Evolutionary conservation across 495 filamentous ascomycete genomes (phyloP), one percentile per base, ranked within the genome.

Genomic region (Talaromyces thailandensis): DNA sequence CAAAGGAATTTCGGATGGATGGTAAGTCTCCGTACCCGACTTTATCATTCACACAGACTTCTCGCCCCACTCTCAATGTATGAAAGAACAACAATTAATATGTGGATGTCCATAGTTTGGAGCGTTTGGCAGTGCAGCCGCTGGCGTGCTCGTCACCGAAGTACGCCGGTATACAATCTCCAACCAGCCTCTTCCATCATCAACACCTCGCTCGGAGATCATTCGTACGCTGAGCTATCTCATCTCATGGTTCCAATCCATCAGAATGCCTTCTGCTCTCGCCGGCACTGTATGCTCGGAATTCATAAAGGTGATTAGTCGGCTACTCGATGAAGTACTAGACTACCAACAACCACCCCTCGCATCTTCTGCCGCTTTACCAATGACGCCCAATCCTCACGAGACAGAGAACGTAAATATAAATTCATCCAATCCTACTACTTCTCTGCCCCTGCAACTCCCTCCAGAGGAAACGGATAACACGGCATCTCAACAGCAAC

Each of bases 91-190:
- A 24, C 31, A 40, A 4, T 4, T 40, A 40, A 40, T 9, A 40
- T 40, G 14, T 9, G 9, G 6, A 16, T 37, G 1, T n/a, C 16
- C 48, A 6, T 28, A 61, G 58, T 61, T 56, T 37, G 29, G 63
- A 16, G 18, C 29, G 3, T 65, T 63, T 40, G 61, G 61, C 31
- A 55, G 62, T 24, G 61, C 64, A 11, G 61, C 61, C 26, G 56
- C 64, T 11, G 64, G 64, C 18, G 32, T 65, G 6, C 56, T 65
- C n/a, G 61, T 56, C 29, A 65, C 61, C 2, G 64, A 65, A 50
- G 45, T 65, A 9, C 56, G 59, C 24, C 56, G 56, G 12, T 32
- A 56, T 50, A 63, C 64, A 9, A 23, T 61, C 11, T 58, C 57
- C 31, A 63, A 60, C 18, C 56, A 43, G 18, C 56, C 61, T 24